Conservation (phyloP, 108 stramenopile genomes). For the Discostella pseudostelligera region DNA sequence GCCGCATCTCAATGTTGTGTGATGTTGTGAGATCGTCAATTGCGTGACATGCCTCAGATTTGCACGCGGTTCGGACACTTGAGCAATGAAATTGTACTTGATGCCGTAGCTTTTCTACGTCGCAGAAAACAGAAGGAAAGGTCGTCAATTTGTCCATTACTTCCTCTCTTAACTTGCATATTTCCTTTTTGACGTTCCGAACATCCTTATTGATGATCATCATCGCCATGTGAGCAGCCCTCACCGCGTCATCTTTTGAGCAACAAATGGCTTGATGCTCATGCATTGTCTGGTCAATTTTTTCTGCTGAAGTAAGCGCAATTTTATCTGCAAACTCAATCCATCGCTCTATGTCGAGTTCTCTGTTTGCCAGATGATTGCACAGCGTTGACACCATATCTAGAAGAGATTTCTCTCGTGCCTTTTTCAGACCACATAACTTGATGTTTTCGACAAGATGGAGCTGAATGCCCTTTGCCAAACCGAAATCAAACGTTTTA, state of each 20-base stretch:
- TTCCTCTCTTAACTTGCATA: background rate
- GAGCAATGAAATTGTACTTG: slow-evolving; percentile 6
- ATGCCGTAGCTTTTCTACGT: slow-evolving; percentile 3
- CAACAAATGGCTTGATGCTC: slow-evolving; percentile 4
- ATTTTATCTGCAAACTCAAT: slow-evolving; percentile 26
- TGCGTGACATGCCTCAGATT: slow-evolving; percentile 10
- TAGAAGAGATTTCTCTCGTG: slow-evolving; percentile 26
- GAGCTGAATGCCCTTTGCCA: slow-evolving; percentile 12
- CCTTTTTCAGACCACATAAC: slow-evolving; percentile 17
- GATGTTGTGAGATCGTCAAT: slow-evolving; percentile 7
- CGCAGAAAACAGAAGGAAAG: slow-evolving; percentile 2
- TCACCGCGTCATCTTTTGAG: slow-evolving; percentile 4
- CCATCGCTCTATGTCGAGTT: slow-evolving; percentile 19
- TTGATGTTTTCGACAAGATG: slow-evolving; percentile 30
- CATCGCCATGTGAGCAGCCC: background rate
- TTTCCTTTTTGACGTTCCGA: slow-evolving; percentile 9
- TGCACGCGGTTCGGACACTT: slow-evolving; percentile 1
- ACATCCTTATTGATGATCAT: background rate
- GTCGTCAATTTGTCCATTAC: slow-evolving; percentile 1
- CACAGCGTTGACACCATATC: slow-evolving; percentile 37
- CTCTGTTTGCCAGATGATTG: slow-evolving; percentile 24
- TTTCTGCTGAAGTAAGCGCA: slow-evolving; percentile 18
- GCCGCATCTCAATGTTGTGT: slow-evolving; percentile 25
- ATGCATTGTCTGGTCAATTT: slow-evolving; percentile 6
- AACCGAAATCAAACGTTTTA: slow-evolving; percentile 4